Conservation (phyloP, 305 asterid species). For the Coffea humblotiana region DNA sequence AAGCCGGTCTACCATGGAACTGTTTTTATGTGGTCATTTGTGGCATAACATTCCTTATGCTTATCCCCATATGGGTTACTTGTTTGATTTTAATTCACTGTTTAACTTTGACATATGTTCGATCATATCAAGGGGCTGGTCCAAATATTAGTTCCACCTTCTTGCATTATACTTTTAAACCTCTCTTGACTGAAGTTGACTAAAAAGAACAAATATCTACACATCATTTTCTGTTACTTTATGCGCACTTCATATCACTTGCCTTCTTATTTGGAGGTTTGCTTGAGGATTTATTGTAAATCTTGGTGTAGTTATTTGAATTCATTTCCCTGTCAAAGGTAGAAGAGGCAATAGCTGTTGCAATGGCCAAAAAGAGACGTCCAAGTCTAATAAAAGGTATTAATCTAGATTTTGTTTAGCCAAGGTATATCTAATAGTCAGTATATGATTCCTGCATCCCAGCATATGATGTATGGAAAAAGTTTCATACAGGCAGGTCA, state of each 20-base stretch:
- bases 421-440: background rate
- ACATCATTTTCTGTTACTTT: background rate
- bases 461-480: too few species aligned
- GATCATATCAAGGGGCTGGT: background rate
- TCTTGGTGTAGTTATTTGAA: background rate
- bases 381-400: conserved; percentile 19
- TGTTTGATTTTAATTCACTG: background rate
- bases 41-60: background rate
- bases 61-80: background rate
- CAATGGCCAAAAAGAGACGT: conserved; percentile 25
- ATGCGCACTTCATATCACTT: background rate
- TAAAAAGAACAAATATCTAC: background rate
- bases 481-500: too few species aligned
- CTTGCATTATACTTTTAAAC: background rate
- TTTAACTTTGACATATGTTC: background rate
- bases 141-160: background rate
- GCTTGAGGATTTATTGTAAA: background rate
- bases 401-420: background rate
- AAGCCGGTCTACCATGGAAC: background rate
- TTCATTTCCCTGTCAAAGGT: conserved; percentile 18
- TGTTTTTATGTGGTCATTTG: background rate
- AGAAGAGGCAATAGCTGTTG: conserved; percentile 25
- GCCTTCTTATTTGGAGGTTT: background rate
- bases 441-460: background rate
- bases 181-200: background rate